phyloP scores from a whole-genome alignment of 805 yeast species.

The Metschnikowia baotianmanensis region DNA sequence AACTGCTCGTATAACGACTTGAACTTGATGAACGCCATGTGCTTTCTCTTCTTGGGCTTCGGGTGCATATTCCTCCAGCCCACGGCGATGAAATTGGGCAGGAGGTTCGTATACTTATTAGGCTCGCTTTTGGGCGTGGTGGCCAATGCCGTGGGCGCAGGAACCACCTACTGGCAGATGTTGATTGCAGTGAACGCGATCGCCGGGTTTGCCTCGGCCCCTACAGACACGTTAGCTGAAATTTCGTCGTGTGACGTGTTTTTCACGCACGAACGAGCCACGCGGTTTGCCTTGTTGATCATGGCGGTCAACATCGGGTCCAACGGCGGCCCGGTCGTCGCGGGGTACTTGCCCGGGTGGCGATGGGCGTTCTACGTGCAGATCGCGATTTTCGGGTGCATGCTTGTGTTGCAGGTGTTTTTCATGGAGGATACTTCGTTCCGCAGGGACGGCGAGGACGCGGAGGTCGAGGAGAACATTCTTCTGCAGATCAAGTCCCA shows the following conservation, averaged over 20 bases:
- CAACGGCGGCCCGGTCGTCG: constrained; percentile 43
- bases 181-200: constrained; percentile 25
- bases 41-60: constrained; percentile 49
- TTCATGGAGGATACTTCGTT: constrained; percentile 47
- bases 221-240: constrained; percentile 47
- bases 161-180: constrained; percentile 22
- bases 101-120: constrained; percentile 28
- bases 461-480: constrained; percentile 28
- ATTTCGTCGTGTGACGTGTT: constrained; percentile 45
- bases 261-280: constrained; percentile 44
- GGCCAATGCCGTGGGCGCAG: constrained; percentile 30
- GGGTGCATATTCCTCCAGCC: constrained; percentile 39
- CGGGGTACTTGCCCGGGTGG: constrained; percentile 46
- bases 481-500: constrained; percentile 28
- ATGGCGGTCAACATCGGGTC: constrained; percentile 45
- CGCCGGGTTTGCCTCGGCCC: constrained; percentile 40
- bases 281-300: constrained; percentile 29
- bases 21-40: constrained; percentile 50
- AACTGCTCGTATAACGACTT: constrained; percentile 36
- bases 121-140: constrained; percentile 22
- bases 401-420: constrained; percentile 32
- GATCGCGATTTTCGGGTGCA: constrained; percentile 34
- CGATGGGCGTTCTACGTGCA: constrained; percentile 37
- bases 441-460: constrained; percentile 25
- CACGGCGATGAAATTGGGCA: constrained; percentile 31